phyloP scores from a whole-genome alignment of 2,329 filamentous ascomycete species.

The Thermoascus crustaceus region DNA sequence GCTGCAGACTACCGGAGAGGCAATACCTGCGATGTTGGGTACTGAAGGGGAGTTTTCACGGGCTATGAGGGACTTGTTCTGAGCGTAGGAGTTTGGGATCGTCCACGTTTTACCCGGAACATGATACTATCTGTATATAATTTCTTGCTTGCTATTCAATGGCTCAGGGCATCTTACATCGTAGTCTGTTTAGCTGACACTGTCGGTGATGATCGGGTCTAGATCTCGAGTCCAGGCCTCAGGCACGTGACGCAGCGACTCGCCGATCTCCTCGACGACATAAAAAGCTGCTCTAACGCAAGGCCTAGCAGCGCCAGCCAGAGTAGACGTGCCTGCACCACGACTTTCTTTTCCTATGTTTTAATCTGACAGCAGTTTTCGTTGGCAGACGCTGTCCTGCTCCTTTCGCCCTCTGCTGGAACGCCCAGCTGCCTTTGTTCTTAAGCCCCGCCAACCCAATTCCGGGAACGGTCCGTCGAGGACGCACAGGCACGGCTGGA shows the following conservation, averaged over 20 bases:
- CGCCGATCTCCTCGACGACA: not conserved
- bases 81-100: constrained; percentile 8
- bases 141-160: too few species aligned
- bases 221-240: not conserved
- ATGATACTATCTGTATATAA: too few species aligned
- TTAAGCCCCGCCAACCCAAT: constrained; percentile 1
- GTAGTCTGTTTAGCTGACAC: not conserved
- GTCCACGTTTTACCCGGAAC: too few species aligned
- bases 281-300: not conserved
- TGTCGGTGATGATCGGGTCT: not conserved
- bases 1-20: constrained; percentile 36
- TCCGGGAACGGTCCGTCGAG: constrained; percentile 1
- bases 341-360: too few species aligned
- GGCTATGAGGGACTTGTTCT: constrained; percentile 54
- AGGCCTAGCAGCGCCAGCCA: not conserved
- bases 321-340: too few species aligned
- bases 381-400: too few species aligned
- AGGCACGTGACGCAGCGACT: not conserved
- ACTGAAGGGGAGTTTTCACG: constrained; percentile 53
- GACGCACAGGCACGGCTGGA: not conserved
- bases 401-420: too few species aligned
- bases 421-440: too few species aligned
- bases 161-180: constrained; percentile 2
- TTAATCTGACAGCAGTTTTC: too few species aligned
- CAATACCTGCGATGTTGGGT: constrained; percentile 39